These are phyloP conservation scores for Saposhnikovia divaricata DNA, from an alignment of 129 eudicot genomes.

Conservation along the genomic window DNA sequence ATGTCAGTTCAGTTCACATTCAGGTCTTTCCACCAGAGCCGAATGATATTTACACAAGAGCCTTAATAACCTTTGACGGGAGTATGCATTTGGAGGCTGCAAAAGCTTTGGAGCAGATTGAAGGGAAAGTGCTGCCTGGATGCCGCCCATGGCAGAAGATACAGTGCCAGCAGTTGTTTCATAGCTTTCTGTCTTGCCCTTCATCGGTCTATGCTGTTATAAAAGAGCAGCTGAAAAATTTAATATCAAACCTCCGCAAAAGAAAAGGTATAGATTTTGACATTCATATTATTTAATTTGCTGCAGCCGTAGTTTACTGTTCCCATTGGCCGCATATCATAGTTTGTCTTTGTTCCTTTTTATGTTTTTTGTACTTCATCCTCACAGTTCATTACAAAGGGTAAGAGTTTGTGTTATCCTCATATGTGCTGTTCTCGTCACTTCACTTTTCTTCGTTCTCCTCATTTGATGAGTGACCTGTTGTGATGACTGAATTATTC, in stretches of 20 bases:
- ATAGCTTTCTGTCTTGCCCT: conserved; percentile 74
- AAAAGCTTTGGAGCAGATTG: conserved; percentile 74
- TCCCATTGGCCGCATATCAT: neutral
- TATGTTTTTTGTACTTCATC: neutral
- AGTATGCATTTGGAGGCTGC: conserved; percentile 96
- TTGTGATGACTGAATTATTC: neutral
- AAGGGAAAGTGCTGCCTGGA: conserved; percentile 67
- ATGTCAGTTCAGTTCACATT: conserved; percentile 41
- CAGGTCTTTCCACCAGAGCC: conserved; percentile 47
- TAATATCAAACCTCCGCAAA: conserved; percentile 36
- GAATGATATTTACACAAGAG: conserved; percentile 43
- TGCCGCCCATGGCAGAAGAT: conserved; percentile 86
- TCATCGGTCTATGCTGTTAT: conserved; percentile 60
- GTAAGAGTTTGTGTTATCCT: neutral
- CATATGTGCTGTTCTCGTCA: neutral
- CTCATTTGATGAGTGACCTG: neutral
- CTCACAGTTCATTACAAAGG: neutral
- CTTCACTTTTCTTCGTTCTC: neutral
- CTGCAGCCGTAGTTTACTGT: neutral
- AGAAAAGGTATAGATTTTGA: conserved; percentile 38
- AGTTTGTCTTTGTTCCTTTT: neutral
- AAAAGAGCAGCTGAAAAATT: conserved; percentile 39
- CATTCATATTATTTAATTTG: neutral
- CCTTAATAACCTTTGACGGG: conserved; percentile 73
- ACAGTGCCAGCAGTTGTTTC: conserved; percentile 62